Evolutionary conservation across 805 yeast species (phyloP).

Genomic region (Suhomyces prunicola): DNA sequence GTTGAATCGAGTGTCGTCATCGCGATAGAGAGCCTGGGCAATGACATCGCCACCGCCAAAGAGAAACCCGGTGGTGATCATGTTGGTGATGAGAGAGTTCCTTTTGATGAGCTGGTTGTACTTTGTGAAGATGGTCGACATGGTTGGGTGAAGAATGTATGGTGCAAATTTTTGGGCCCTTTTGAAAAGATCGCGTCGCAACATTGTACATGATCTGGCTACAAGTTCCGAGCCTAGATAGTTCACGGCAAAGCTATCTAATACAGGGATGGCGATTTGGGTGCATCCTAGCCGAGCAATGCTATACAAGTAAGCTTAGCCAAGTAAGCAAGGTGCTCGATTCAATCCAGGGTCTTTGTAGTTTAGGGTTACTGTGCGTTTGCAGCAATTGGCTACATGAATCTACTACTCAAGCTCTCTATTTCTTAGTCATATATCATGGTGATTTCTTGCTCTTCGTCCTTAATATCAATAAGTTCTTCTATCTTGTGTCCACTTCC

Average conservation of each 20-base stretch:
- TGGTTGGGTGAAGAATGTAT: not conserved
- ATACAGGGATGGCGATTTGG: not conserved
- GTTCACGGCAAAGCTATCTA: not conserved
- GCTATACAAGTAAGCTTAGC: not conserved
- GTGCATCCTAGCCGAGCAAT: not conserved
- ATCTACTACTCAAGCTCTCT: not conserved
- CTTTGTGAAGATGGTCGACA: conserved; percentile 14
- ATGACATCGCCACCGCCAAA: conserved; percentile 75
- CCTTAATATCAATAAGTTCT: conserved; percentile 39
- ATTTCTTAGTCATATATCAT: conserved; percentile 26
- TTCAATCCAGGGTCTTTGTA: not conserved
- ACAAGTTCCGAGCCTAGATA: not conserved
- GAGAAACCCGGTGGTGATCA: conserved; percentile 47
- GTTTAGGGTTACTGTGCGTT: not conserved
- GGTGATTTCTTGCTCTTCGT: conserved; percentile 31
- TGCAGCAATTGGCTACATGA: not conserved
- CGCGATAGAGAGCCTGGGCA: conserved; percentile 56
- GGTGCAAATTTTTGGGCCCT: not conserved
- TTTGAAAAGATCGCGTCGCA: not conserved
- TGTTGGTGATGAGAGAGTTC: conserved; percentile 45
- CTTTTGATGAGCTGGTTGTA: conserved; percentile 25
- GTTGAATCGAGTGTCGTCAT: conserved; percentile 39
- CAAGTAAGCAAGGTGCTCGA: not conserved
- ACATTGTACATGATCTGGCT: too few relatives aligned
- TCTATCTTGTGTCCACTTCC: conserved; percentile 35